Evolutionary conservation across 2,329 filamentous ascomycete species (phyloP), one percentile per base, ranked within the genome.

Genomic region (Cladosporium sp.): DNA sequence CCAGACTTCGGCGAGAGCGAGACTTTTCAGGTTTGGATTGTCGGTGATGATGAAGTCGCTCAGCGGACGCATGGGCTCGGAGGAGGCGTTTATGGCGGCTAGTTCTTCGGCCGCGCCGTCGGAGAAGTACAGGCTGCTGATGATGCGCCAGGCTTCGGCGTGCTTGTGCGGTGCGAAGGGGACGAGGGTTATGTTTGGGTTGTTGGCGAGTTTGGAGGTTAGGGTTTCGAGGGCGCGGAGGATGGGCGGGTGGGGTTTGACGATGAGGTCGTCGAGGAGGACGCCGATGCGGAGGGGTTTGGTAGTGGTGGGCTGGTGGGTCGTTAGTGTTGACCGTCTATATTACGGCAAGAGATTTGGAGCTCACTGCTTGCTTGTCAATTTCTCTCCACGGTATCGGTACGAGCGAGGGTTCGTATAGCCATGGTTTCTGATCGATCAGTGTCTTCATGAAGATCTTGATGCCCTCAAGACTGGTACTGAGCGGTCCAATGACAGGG

Each of bases 191-290:
- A 88, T 80, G 1, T 83, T 84, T 0, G 81, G 62, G n/a, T 76
- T 79, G 0, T 72, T 75, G 46, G 77, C 71, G 16, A 89, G 77
- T 58, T 75, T 80, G 2, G 78, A 74, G 0, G 79, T 80, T 0
- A 85, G 77, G 6, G 79, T 74, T 2, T 77, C 74, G 11, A 91
- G 74, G 1, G 86, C 88, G 6, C 88, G 81, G 0, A 80, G 77
- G 3, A 91, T 82, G 0, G 89, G 89, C 2, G 89, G 88, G 61
- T 90, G 89, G 0, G 89, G 89, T 6, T 77, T 80, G 5, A 90
- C 88, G 59, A 88, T 80, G 11, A 84, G 85, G 72, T 91, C 89
- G 74, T 88, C 80, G 83, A 84, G 87, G 76, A 91, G 80, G 35
- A 91, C 83, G 5, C 80, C 89, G 62, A 91, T 79, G 52, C 80